A percentile compares a stretch with the other conserved stretches of the same genome.
Evolutionary conservation across 306 rosid species (phyloP).

Genomic region (Aeschynomene evenia): DNA sequence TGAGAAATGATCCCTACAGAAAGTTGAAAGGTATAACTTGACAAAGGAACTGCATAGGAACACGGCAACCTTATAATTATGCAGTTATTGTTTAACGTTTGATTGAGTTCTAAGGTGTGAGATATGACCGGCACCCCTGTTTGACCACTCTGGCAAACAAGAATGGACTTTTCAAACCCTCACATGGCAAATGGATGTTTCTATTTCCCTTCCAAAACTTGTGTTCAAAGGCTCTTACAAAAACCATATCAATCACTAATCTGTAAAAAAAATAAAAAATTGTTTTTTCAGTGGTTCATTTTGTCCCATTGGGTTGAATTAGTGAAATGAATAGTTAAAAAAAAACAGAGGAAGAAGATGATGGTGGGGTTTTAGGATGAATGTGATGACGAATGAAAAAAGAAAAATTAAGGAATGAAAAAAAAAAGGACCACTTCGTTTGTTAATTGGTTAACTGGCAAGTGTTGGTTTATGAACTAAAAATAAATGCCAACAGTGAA

Average conservation of each 20-base stretch:
- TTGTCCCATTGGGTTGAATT: too few species aligned
- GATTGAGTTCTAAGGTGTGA: conserved; percentile 23
- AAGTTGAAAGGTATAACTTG: conserved; percentile 27
- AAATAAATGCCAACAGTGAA: neutral
- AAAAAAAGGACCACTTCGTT: neutral
- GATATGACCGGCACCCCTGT: conserved; percentile 23
- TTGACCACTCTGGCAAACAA: conserved; percentile 51
- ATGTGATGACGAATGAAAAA: neutral
- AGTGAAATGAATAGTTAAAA: neutral
- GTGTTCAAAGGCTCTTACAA: neutral
- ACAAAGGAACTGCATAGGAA: conserved; percentile 1
- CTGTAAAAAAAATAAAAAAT: too few species aligned
- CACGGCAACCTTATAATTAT: neutral
- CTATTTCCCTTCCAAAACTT: neutral
- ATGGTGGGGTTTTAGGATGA: neutral
- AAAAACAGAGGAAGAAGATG: neutral
- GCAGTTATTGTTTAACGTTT: too few species aligned
- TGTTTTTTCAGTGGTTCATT: too few species aligned
- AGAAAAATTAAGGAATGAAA: neutral
- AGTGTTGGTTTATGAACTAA: neutral
- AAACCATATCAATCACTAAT: neutral
- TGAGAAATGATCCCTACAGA: neutral
- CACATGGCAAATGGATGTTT: conserved; percentile 24
- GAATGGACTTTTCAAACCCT: conserved; percentile 36
- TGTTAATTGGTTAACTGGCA: neutral